Conservation (phyloP, 139 green algal species). For the Chlamydomonas sphaeroides region DNA sequence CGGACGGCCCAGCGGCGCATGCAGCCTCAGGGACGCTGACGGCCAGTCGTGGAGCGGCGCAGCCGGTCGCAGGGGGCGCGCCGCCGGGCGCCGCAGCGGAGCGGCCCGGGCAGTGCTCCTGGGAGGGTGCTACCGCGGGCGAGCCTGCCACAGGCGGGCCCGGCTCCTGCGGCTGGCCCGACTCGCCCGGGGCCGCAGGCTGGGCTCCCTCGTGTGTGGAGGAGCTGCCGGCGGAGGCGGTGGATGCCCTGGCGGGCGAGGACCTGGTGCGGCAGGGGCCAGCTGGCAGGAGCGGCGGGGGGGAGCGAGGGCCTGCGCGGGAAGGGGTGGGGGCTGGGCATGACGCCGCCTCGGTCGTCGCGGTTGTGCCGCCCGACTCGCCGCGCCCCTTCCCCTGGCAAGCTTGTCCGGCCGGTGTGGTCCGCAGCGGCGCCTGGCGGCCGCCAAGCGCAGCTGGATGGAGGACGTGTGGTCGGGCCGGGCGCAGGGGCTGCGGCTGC, state of each 20-base stretch:
- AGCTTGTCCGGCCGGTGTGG: background rate
- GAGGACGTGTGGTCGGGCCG: slow-evolving; percentile 13
- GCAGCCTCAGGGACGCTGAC: background rate
- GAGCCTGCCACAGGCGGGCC: no score
- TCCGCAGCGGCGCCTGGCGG: slow-evolving; percentile 1
- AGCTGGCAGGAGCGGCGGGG: no score
- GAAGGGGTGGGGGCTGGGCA: background rate
- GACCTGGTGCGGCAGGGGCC: background rate
- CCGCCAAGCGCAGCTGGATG: slow-evolving; percentile 29
- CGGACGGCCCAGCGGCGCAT: background rate
- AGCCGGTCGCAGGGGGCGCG: no score
- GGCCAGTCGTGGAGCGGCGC: no score
- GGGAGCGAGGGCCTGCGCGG: background rate
- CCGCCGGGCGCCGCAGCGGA: no score
- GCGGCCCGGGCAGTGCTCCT: no score
- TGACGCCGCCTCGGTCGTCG: no score
- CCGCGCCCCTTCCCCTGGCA: background rate
- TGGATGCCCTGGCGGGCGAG: slow-evolving; percentile 4
- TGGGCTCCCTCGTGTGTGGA: slow-evolving; percentile 14
- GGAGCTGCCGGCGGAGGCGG: background rate
- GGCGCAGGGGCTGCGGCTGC: background rate
- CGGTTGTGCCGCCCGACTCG: background rate
- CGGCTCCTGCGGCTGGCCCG: no score
- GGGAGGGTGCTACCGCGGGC: no score
- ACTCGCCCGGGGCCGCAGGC: background rate